Conservation (phyloP, 345 rosid species). For the Arabis hirsuta region DNA sequence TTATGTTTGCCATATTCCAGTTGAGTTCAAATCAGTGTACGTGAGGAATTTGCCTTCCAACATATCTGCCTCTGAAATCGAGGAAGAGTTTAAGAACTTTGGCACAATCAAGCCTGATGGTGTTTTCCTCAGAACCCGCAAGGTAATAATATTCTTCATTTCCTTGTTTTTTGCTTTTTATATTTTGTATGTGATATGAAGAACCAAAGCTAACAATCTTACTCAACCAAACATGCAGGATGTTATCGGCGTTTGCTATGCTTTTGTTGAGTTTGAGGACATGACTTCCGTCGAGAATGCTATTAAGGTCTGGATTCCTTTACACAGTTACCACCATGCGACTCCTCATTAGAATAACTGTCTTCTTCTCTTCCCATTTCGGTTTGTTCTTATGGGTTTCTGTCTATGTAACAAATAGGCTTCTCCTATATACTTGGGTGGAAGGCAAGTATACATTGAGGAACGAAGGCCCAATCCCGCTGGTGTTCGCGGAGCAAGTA, state of each 20-base stretch:
- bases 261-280: slow-evolving; percentile 98
- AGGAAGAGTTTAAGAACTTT: slow-evolving; percentile 80
- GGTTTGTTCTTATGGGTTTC: slow-evolving; percentile 18
- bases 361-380: neutral
- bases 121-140: slow-evolving; percentile 83
- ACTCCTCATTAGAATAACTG: neutral
- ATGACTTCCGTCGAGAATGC: slow-evolving; percentile 82
- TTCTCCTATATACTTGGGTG: slow-evolving; percentile 88
- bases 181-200: neutral
- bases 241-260: slow-evolving; percentile 89
- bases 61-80: slow-evolving; percentile 80
- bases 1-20: slow-evolving; percentile 51
- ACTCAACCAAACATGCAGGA: slow-evolving; percentile 56
- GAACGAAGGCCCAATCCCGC: slow-evolving; percentile 92
- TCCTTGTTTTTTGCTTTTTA: neutral
- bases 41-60: slow-evolving; percentile 92
- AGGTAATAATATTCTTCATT: slow-evolving; percentile 56
- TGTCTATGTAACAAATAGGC: slow-evolving; percentile 54
- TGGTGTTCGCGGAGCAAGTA: slow-evolving; percentile 87
- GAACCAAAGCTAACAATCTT: slow-evolving; percentile 21
- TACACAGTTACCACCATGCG: neutral
- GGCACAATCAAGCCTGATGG: slow-evolving; percentile 91
- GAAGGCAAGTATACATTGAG: slow-evolving; percentile 86
- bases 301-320: slow-evolving; percentile 62
- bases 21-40: slow-evolving; percentile 87